phyloP scores from a whole-genome alignment of 1,284 basidiomycete genomes.

The Leccinum cinnamomeum region DNA sequence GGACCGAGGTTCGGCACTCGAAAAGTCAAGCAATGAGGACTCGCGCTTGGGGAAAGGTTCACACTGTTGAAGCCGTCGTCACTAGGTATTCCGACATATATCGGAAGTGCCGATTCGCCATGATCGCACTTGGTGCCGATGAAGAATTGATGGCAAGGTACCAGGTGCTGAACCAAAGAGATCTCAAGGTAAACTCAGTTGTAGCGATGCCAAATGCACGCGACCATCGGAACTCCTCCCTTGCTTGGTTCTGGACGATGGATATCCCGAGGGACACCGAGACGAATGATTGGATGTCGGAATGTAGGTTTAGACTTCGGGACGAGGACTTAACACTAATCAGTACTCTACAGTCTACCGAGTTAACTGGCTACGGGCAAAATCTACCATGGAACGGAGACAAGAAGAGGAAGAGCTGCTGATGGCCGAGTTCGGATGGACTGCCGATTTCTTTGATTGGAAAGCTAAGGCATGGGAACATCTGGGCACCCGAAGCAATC shows the following conservation, averaged over 20 bases:
- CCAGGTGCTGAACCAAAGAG: neutral
- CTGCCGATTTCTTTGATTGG: neutral
- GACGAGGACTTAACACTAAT: neutral
- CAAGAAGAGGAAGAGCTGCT: neutral
- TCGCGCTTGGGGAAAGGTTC: neutral
- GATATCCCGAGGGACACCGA: neutral
- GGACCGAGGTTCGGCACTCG: neutral
- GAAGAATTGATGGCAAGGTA: neutral
- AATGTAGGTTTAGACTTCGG: neutral
- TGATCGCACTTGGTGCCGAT: neutral
- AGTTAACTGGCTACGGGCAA: neutral
- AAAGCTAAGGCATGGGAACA: neutral
- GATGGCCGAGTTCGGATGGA: neutral
- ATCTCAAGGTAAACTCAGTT: neutral
- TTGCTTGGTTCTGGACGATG: conserved; percentile 5
- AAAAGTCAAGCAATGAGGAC: neutral
- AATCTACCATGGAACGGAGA: neutral
- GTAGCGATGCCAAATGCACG: neutral
- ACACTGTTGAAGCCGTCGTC: neutral
- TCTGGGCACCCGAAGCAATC: neutral
- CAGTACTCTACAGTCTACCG: neutral
- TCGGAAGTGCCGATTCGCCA: neutral
- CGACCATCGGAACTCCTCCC: neutral
- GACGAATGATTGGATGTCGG: neutral
- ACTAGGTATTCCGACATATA: neutral